phyloP scores from a whole-genome alignment of 345 rosid genomes.

The Acer saccharum region DNA sequence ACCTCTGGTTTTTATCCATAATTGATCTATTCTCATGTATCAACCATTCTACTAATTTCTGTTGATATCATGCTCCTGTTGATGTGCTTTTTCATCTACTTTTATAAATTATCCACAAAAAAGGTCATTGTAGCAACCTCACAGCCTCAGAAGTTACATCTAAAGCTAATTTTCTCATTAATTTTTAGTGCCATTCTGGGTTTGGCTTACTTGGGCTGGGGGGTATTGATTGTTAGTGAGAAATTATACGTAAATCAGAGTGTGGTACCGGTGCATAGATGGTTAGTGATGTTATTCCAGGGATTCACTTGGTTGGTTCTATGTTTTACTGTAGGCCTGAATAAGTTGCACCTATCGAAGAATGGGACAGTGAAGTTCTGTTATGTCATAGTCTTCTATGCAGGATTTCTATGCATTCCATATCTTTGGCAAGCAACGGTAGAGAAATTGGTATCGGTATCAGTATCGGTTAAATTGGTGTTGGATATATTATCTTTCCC shows the following conservation, averaged over 20 bases:
- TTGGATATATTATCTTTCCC: slow-evolving; percentile 39
- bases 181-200: too few species aligned
- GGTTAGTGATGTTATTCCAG: slow-evolving; percentile 34
- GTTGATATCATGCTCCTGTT: slow-evolving; percentile 32
- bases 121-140: too few species aligned
- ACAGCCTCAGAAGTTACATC: too few species aligned
- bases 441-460: neutral
- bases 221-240: neutral
- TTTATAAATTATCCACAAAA: too few species aligned
- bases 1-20: slow-evolving; percentile 13
- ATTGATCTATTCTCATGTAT: slow-evolving; percentile 29
- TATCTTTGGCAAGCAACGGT: slow-evolving; percentile 24
- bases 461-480: slow-evolving; percentile 15
- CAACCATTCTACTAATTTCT: slow-evolving; percentile 32
- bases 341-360: slow-evolving; percentile 14
- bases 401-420: slow-evolving; percentile 32
- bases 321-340: slow-evolving; percentile 22
- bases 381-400: slow-evolving; percentile 24
- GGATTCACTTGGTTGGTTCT: slow-evolving; percentile 43
- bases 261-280: slow-evolving; percentile 28
- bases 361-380: slow-evolving; percentile 13
- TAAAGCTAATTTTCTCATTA: too few species aligned
- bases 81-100: slow-evolving; percentile 17
- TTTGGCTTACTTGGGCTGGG: too few species aligned
- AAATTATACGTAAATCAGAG: slow-evolving; percentile 13